Percentiles rank a stretch among this genome's conserved stretches.
Evolutionary conservation across 345 rosid genomes (phyloP).

Genomic region (Diplotaxis tenuifolia): DNA sequence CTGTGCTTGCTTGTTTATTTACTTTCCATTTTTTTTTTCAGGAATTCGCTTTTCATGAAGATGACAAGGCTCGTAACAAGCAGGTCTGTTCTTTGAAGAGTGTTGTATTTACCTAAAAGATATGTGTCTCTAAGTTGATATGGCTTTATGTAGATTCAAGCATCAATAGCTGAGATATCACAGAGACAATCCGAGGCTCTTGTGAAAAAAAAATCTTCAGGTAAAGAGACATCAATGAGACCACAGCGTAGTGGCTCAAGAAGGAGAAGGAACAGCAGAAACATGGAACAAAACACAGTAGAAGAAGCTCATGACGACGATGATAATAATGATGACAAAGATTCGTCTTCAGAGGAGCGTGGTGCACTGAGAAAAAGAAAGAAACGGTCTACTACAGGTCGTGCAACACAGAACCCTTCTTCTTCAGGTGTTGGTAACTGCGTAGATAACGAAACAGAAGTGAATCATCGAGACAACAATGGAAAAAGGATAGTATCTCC

Average conservation of each 20-base stretch:
- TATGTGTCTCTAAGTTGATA: background rate
- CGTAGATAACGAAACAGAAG: constrained; percentile 61
- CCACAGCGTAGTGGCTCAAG: constrained; percentile 62
- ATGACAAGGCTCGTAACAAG: constrained; percentile 84
- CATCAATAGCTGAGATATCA: constrained; percentile 83
- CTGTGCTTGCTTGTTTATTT: background rate
- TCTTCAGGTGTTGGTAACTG: constrained; percentile 59
- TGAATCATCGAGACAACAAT: constrained; percentile 50
- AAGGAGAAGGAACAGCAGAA: constrained; percentile 59
- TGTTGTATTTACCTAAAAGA: constrained; percentile 13
- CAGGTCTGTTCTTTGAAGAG: constrained; percentile 49
- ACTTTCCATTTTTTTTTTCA: constrained; percentile 33
- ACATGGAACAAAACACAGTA: constrained; percentile 50
- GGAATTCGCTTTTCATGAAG: constrained; percentile 95
- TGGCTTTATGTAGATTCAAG: constrained; percentile 73
- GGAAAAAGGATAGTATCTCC: constrained; percentile 72
- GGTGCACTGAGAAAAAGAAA: constrained; percentile 57
- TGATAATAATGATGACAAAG: constrained; percentile 45
- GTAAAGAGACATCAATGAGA: constrained; percentile 66
- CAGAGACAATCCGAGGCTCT: constrained; percentile 89
- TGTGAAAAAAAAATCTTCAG: constrained; percentile 62
- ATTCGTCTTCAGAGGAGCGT: constrained; percentile 90
- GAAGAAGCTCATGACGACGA: constrained; percentile 84
- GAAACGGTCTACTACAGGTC: constrained; percentile 51
- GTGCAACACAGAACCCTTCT: constrained; percentile 56